Evolutionary conservation across 495 filamentous ascomycete genomes (phyloP), one percentile per base, ranked within the genome.

Genomic region (Daldinia caldariorum): DNA sequence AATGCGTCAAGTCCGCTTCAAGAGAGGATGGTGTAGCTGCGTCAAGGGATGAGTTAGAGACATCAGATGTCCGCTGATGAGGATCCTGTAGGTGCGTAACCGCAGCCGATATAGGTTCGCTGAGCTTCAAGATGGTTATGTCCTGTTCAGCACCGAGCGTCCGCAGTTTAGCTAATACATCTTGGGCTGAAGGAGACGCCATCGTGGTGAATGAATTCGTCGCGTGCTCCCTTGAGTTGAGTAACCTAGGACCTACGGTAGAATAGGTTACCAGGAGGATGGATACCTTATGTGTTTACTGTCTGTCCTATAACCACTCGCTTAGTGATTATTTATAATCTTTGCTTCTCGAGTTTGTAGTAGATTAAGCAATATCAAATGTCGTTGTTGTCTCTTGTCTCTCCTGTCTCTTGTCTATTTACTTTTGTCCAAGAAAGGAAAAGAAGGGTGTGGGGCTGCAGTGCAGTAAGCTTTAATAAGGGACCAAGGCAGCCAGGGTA

Each of bases 1-100:
- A 97, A 78, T 97, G 94, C 57, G 86, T 83, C n/a, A 97, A 82
- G 77, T 97, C 94, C 31, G 92, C 92, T 67, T 93, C 90, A 5
- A 97, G 84, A 13, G 88, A 90, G 8, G 89, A 87, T 0, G 93
- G 91, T 14, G 90, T 92, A 0, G 89, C 87, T 56, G 88, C 86
- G 55, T 91, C 89, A 63, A 91, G 81, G 8, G 87, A 84, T 29
- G 85, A 79, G 63, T 79, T 81, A 29, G 91, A 93, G 32, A 88
- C 85, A 79, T 93, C 91, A 5, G 93, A 97, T 61, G 83, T 85
- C 67, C 89, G 84, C 63, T 73, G 71, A 39, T 78, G 69, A 20
- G 78, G 55, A 43, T 75, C 67, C 39, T 72, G 70, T 37, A 71
- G 66, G 53, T 85, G 86, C 8, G 81, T 77, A 51, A 79, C 72